These are phyloP conservation scores for Lactarius quietus DNA, from an alignment of 768 basidiomycete genomes.

Conservation along the genomic window DNA sequence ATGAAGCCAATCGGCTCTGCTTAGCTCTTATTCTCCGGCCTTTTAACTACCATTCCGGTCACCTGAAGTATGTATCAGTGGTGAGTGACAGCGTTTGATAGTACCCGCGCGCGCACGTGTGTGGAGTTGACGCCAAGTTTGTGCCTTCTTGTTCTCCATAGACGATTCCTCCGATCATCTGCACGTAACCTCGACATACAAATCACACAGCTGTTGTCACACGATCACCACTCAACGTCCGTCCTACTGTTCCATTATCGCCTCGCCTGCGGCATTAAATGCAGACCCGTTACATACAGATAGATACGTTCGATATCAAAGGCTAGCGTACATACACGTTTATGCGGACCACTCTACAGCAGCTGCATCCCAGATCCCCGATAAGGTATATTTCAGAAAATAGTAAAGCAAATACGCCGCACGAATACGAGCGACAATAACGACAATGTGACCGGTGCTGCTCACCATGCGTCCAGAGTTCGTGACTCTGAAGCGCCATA, in stretches of 20 bases:
- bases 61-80: neutral
- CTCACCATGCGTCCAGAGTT: slow-evolving; percentile 16
- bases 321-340: slow-evolving; percentile 19
- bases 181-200: slow-evolving; percentile 6
- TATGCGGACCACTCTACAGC: slow-evolving; percentile 7
- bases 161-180: slow-evolving; percentile 15
- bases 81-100: neutral
- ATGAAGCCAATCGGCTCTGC: neutral
- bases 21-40: neutral
- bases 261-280: slow-evolving; percentile 16
- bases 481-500: slow-evolving; percentile 17
- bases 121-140: neutral
- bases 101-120: neutral
- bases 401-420: slow-evolving; percentile 3
- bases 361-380: slow-evolving; percentile 7
- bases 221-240: slow-evolving; percentile 4
- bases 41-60: neutral
- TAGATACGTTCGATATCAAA: slow-evolving; percentile 21
- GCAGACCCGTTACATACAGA: slow-evolving; percentile 22
- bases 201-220: slow-evolving; percentile 11
- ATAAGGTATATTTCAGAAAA: slow-evolving; percentile 13
- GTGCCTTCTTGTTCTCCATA: slow-evolving; percentile 9
- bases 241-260: slow-evolving; percentile 12
- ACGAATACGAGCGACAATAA: slow-evolving; percentile 2
- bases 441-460: neutral